Conservation (phyloP, 805 yeast genomes). For the Metschnikowia colocasiae region DNA sequence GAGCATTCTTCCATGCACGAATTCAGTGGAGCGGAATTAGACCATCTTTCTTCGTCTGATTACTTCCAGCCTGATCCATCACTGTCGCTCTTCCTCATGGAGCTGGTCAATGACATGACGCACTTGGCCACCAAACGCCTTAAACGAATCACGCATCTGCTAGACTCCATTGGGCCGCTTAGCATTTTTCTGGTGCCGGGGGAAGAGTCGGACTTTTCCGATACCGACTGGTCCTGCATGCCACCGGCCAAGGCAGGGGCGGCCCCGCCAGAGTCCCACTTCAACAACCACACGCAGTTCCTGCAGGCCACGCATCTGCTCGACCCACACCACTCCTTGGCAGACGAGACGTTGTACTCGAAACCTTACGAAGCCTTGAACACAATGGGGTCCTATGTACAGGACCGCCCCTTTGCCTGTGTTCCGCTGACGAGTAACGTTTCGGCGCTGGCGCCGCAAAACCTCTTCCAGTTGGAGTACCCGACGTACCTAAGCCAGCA, state of each 20-base stretch:
- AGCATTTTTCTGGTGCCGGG: not conserved
- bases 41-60: not conserved
- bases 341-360: not conserved
- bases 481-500: not conserved
- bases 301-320: not conserved
- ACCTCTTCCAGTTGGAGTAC: not conserved
- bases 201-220: not conserved
- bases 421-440: not conserved
- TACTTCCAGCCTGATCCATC: not conserved
- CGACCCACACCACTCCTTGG: not conserved
- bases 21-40: not conserved
- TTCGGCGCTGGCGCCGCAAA: too few species aligned
- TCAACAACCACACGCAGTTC: not conserved
- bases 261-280: not conserved
- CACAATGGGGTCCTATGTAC: not conserved
- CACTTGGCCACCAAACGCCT: not conserved
- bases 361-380: not conserved
- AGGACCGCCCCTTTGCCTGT: not conserved
- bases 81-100: not conserved
- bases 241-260: not conserved
- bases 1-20: not conserved
- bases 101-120: not conserved
- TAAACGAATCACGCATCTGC: not conserved
- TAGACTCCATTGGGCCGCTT: not conserved
- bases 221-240: not conserved